These are phyloP conservation scores for Penicillium freii DNA, from an alignment of 2,329 filamentous ascomycete species.

Conservation along the genomic window DNA sequence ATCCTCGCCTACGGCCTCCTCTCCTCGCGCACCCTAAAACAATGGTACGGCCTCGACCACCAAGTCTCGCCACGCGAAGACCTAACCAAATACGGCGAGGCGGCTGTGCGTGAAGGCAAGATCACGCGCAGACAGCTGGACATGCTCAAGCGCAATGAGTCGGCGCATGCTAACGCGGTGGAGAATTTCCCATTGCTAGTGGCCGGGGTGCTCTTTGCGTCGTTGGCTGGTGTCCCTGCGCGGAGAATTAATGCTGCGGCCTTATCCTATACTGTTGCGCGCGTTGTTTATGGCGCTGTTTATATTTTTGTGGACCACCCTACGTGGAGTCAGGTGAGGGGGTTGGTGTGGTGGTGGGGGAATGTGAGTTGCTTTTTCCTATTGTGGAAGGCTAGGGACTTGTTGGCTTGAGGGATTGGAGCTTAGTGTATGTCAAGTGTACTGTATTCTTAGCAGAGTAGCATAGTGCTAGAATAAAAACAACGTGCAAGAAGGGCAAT, in stretches of 20 bases:
- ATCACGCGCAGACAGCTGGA: conserved; percentile 45
- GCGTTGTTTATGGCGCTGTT: conserved; percentile 41
- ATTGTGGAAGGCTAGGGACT: conserved; percentile 30
- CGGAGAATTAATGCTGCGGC: conserved; percentile 41
- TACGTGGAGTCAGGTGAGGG: conserved; percentile 37
- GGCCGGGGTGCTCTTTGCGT: conserved; percentile 37
- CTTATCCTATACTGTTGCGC: conserved; percentile 42
- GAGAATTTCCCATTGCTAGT: conserved; percentile 28
- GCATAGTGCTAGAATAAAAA: background rate
- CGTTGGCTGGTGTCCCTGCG: conserved; percentile 39
- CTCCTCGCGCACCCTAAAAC: conserved; percentile 46
- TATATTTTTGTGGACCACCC: conserved; percentile 44
- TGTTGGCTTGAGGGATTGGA: background rate
- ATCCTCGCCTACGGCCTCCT: conserved; percentile 43
- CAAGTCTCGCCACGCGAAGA: conserved; percentile 50
- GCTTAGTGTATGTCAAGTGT: background rate
- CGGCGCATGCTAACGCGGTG: conserved; percentile 50
- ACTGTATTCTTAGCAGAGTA: conserved; percentile 1
- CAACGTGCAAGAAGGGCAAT: background rate
- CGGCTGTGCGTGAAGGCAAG: conserved; percentile 45
- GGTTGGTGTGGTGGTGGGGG: conserved; percentile 45
- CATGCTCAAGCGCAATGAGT: conserved; percentile 46
- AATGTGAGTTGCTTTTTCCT: conserved; percentile 44
- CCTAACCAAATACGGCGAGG: conserved; percentile 46
- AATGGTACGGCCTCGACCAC: conserved; percentile 48